Evolutionary conservation across 2,329 filamentous ascomycete species (phyloP), one percentile per base, ranked within the genome.

Genomic region (Aspergillus melleus): DNA sequence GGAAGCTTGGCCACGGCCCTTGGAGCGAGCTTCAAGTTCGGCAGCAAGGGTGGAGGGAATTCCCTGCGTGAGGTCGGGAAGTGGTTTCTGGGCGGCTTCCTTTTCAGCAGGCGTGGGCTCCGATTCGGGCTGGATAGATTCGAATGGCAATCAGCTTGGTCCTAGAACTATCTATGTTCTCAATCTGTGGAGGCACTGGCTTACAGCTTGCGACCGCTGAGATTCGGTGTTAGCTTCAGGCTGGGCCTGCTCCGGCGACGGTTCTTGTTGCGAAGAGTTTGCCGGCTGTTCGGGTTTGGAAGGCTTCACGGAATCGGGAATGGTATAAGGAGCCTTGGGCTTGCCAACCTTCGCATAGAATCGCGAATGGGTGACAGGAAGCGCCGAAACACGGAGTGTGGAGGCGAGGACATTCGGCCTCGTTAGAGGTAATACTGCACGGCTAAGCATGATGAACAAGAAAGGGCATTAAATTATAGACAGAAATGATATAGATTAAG

Each of bases 51-150:
- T 96, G 2, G 93, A 96, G 0, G 94, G 94, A 63, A 98, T 96
- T 64, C 94, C 94, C 71, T 94, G 89, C n/a, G 92, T 95, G 49
- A 98, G 83, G 73, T 98, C 93, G 55, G 94, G 94, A 12, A 97
- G 85, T 55, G 91, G 88, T 69, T 88, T 84, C 55, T 85, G 81
- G 24, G 86, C 81, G 29, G 64, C 62, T 47, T 70, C 62, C 49
- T 70, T 62, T 42, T 64, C 62, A 49, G 63, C 64, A 29, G 55
- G 68, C 61, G 66, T 78, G 70, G 61, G 78, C 72, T 73, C 70
- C 29, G 73, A 64, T 66, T 76, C 71, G 39, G 74, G 68, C 68
- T 81, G 74, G 19, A 30, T 42, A n/a, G 49, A 29, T 32, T 29
- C 56, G 29, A 51, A 50, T 29, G 51, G 51, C 49, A 24, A 9